phyloP scores from a whole-genome alignment of 768 basidiomycete species.

The Lentinula lateritia region DNA sequence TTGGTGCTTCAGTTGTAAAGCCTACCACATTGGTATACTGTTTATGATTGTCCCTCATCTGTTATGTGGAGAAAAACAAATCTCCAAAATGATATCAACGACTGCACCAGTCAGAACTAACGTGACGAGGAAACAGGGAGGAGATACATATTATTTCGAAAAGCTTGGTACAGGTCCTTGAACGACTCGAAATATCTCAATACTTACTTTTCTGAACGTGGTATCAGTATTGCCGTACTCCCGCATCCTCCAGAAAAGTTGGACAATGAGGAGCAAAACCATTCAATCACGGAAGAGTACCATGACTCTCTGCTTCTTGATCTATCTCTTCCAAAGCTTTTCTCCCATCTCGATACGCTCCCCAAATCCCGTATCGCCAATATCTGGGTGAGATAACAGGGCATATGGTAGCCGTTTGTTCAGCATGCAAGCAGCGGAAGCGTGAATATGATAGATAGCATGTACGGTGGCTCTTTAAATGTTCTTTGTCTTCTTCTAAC shows the following conservation, averaged over 20 bases:
- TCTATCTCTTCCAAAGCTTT: slow-evolving; percentile 34
- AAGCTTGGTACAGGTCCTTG: no score
- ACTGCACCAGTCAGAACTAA: no score
- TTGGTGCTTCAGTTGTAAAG: no score
- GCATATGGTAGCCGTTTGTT: slow-evolving; percentile 96
- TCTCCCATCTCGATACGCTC: slow-evolving; percentile 53
- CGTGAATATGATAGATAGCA: slow-evolving; percentile 90
- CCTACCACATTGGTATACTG: no score
- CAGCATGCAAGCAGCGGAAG: slow-evolving; percentile 31
- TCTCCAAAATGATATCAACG: no score
- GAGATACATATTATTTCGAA: no score
- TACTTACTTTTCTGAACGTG: slow-evolving; percentile 74
- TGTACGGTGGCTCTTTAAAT: slow-evolving; percentile 81
- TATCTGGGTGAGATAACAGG: slow-evolving; percentile 47
- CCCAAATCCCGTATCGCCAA: slow-evolving; percentile 64
- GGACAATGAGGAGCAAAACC: slow-evolving; percentile 40
- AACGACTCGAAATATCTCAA: no score
- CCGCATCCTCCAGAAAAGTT: slow-evolving; percentile 49
- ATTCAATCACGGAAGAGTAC: slow-evolving; percentile 57
- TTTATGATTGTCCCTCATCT: no score
- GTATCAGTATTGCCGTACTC: slow-evolving; percentile 48
- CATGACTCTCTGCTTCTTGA: slow-evolving; percentile 48
- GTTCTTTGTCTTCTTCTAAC: slow-evolving; percentile 34
- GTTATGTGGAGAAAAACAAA: no score
- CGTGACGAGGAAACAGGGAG: no score